These are phyloP conservation scores for Clausena lansium DNA, from an alignment of 345 rosid genomes.

Conservation along the genomic window DNA sequence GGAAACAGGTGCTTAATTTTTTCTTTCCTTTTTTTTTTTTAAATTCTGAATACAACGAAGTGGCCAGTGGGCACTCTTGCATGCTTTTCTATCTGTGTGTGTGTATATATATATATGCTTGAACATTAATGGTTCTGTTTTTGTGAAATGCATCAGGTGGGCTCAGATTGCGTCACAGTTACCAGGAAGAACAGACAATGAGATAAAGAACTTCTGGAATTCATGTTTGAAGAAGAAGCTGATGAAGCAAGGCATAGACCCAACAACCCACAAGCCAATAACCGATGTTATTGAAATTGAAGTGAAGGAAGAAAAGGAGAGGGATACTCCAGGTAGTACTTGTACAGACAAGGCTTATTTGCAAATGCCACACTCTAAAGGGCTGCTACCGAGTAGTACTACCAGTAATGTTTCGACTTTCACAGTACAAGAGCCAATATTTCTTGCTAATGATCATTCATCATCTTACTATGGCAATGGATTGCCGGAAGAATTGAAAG, in stretches of 20 bases:
- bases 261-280: slow-evolving; percentile 53
- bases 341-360: slow-evolving; percentile 8
- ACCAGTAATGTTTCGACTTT: slow-evolving; percentile 20
- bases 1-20: slow-evolving; percentile 49
- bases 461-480: slow-evolving; percentile 18
- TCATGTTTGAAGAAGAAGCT: slow-evolving; percentile 72
- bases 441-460: slow-evolving; percentile 28
- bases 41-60: no score
- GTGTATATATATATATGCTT: no score
- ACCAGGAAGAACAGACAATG: slow-evolving; percentile 72
- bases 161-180: slow-evolving; percentile 64
- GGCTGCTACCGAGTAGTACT: background rate
- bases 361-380: slow-evolving; percentile 8
- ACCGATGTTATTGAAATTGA: slow-evolving; percentile 4
- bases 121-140: background rate
- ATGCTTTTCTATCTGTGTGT: no score
- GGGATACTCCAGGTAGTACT: background rate
- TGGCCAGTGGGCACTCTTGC: no score
- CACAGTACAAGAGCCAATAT: slow-evolving; percentile 36
- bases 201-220: slow-evolving; percentile 73
- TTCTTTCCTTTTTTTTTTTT: no score
- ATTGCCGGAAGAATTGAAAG: slow-evolving; percentile 27
- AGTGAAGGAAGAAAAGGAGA: slow-evolving; percentile 32
- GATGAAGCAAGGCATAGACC: slow-evolving; percentile 67
- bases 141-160: slow-evolving; percentile 42